These are phyloP conservation scores for Orbilia blumenaviensis DNA, from an alignment of 2,329 filamentous ascomycete species.

Conservation along the genomic window DNA sequence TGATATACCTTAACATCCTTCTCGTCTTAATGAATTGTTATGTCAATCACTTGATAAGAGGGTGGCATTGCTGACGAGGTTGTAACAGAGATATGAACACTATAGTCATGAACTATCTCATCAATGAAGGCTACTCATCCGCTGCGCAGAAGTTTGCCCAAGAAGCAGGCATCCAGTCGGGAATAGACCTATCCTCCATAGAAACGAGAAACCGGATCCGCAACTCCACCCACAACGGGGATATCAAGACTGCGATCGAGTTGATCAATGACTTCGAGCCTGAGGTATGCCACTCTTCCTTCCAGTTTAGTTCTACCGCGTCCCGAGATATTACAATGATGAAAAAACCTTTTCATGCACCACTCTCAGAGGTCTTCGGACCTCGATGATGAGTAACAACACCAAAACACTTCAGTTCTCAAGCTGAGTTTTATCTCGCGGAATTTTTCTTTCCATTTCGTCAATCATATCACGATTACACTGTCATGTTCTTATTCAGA, in stretches of 20 bases:
- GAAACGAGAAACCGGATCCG: conserved; percentile 82
- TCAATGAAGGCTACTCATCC: conserved; percentile 91
- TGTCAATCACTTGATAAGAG: not conserved
- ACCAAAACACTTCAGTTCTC: conserved; percentile 78
- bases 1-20: conserved; percentile 64
- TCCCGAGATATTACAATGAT: conserved; percentile 75
- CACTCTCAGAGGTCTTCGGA: conserved; percentile 89
- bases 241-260: conserved; percentile 85
- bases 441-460: conserved; percentile 19
- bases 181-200: conserved; percentile 77
- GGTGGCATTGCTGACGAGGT: conserved; percentile 58
- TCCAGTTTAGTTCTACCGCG: conserved; percentile 16
- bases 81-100: conserved; percentile 85
- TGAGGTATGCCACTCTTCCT: conserved; percentile 70
- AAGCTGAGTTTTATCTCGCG: conserved; percentile 72
- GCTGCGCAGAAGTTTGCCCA: conserved; percentile 92
- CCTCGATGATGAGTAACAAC: conserved; percentile 88
- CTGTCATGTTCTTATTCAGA: not conserved
- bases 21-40: conserved; percentile 15
- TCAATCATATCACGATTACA: conserved; percentile 56
- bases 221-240: conserved; percentile 82
- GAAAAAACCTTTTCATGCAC: conserved; percentile 96
- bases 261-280: conserved; percentile 88
- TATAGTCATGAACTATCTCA: conserved; percentile 94
- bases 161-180: conserved; percentile 85